phyloP scores from a whole-genome alignment of 805 yeast species.

The Kuraishia floccosa region DNA sequence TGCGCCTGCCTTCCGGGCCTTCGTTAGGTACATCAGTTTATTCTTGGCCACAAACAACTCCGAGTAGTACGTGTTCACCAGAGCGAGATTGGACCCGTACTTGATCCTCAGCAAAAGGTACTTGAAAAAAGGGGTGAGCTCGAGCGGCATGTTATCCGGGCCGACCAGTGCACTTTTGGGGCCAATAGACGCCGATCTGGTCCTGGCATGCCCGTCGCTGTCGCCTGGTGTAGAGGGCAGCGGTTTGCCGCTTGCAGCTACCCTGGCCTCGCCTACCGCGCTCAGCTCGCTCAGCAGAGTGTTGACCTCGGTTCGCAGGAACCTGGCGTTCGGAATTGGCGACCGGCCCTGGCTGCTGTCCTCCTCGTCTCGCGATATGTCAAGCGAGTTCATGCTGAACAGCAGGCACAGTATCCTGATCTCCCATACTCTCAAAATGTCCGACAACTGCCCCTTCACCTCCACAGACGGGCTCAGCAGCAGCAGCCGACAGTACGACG shows the following conservation, averaged over 20 bases:
- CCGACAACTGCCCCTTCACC: constrained; percentile 16
- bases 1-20: constrained; percentile 18
- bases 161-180: constrained; percentile 5
- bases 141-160: constrained; percentile 7
- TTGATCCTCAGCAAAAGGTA: constrained; percentile 27
- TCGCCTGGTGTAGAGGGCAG: neutral
- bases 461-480: constrained; percentile 10
- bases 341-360: neutral
- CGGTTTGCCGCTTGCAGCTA: constrained; percentile 2
- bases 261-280: constrained; percentile 6
- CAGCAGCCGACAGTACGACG: constrained; percentile 15
- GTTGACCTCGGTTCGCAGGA: constrained; percentile 14
- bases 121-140: constrained; percentile 12
- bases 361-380: constrained; percentile 5
- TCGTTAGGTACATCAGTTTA: neutral
- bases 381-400: constrained; percentile 8
- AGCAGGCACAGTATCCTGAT: constrained; percentile 12
- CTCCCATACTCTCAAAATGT: constrained; percentile 33
- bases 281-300: constrained; percentile 14
- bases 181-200: constrained; percentile 1
- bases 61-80: constrained; percentile 32
- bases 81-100: constrained; percentile 26
- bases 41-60: constrained; percentile 19
- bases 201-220: neutral
- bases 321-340: constrained; percentile 15